Percentiles rank a stretch among this genome's conserved stretches.
phyloP scores from a whole-genome alignment of 176 grass and related monocot genomes.

The Triticum monococcum region DNA sequence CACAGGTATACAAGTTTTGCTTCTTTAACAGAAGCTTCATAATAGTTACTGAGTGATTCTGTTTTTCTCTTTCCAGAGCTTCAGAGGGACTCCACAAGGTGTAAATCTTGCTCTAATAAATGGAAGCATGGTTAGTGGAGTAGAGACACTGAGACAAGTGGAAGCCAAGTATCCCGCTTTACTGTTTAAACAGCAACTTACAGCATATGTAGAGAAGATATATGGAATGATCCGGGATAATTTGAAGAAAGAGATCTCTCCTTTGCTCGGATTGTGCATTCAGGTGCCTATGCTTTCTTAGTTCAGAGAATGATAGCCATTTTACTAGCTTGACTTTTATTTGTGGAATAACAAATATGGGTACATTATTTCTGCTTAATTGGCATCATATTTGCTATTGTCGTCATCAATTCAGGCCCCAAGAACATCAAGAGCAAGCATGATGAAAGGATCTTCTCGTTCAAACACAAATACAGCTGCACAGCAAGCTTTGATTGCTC shows the following conservation, averaged over 20 bases:
- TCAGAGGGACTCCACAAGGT: conserved; percentile 91
- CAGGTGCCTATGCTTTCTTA: conserved; percentile 60
- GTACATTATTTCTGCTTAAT: conserved; percentile 23
- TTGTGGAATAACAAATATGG: conserved; percentile 20
- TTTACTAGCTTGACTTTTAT: conserved; percentile 10
- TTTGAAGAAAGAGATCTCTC: conserved; percentile 99
- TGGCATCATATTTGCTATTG: background rate
- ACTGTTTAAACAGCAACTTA: conserved; percentile 95
- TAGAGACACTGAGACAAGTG: conserved; percentile 82
- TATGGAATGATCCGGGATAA: conserved; percentile 99
- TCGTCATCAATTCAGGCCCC: conserved; percentile 53
- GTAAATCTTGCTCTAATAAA: conserved; percentile 86
- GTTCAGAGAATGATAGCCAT: conserved; percentile 4
- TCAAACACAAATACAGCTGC: conserved; percentile 73
- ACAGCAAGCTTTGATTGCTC: conserved; percentile 92
- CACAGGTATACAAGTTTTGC: conserved; percentile 56
- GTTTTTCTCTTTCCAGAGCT: conserved; percentile 65
- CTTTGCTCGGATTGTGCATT: conserved; percentile 91
- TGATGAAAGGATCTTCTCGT: conserved; percentile 89
- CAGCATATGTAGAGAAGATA: conserved; percentile 97
- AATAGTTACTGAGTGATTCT: conserved; percentile 14
- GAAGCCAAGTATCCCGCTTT: conserved; percentile 98
- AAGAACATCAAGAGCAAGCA: conserved; percentile 95
- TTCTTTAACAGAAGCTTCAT: conserved; percentile 36
- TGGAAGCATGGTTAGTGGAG: conserved; percentile 75